Evolutionary conservation across 805 yeast genomes (phyloP).

Genomic region (Zygotorulaspora florentina): DNA sequence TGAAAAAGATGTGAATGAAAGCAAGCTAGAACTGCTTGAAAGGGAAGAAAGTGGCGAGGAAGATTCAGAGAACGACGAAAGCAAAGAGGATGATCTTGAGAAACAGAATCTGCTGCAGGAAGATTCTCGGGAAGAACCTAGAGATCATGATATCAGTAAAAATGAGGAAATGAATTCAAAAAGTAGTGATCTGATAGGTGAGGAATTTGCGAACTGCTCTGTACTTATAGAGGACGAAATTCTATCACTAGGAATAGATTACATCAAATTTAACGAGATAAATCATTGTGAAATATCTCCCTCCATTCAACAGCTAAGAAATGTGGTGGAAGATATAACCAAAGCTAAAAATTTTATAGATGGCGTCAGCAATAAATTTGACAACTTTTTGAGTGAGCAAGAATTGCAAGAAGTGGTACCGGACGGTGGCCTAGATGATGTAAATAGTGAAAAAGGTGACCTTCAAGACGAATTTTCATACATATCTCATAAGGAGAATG

Average conservation of each 20-base stretch:
- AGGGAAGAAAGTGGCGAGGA: conserved; percentile 12
- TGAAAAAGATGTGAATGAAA: conserved; percentile 14
- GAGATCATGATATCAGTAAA: conserved; percentile 8
- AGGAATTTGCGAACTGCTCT: conserved; percentile 1
- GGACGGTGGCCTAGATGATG: conserved; percentile 28
- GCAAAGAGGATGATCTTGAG: conserved; percentile 4
- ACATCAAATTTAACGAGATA: conserved; percentile 27
- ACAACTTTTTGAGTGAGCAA: conserved; percentile 29
- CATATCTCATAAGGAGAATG: conserved; percentile 3
- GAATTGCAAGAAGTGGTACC: conserved; percentile 33
- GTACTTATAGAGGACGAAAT: conserved; percentile 30
- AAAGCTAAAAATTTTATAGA: conserved; percentile 47
- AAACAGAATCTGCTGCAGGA: conserved; percentile 15
- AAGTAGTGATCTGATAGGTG: neutral
- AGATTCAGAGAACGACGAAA: conserved; percentile 11
- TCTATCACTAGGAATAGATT: conserved; percentile 35
- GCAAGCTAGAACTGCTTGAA: conserved; percentile 8
- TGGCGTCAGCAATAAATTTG: conserved; percentile 37
- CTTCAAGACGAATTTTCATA: conserved; percentile 2
- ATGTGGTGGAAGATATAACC: conserved; percentile 51
- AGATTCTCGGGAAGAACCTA: neutral
- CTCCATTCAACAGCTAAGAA: conserved; percentile 57
- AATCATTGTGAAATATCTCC: conserved; percentile 55
- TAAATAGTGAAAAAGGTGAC: conserved; percentile 3
- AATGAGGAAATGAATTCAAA: neutral